Evolutionary conservation across 2,329 filamentous ascomycete species (phyloP).

Genomic region (Tothia fuscella): DNA sequence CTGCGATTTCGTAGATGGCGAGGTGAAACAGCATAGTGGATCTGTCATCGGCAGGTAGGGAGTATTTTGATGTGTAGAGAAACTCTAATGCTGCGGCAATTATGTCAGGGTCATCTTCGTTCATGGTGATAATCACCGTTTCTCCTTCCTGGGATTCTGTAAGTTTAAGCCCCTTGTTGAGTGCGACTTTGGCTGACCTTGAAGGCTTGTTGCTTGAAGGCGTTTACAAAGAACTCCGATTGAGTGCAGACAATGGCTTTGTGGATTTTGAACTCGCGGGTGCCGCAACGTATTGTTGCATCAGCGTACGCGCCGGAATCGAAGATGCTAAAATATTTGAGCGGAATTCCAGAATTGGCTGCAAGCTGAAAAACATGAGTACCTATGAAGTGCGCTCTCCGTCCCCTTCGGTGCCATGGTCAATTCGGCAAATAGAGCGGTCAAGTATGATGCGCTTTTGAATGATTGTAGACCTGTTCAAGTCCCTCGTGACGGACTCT

Average conservation of each 20-base stretch:
- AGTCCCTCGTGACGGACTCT: too few relatives aligned
- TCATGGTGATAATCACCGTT: background rate
- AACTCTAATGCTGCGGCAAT: background rate
- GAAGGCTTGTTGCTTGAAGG: background rate
- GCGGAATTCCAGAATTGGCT: too few relatives aligned
- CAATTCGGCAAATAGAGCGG: too few relatives aligned
- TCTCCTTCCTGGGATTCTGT: background rate
- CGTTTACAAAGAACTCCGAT: slow-evolving; percentile 1
- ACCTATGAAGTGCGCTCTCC: too few relatives aligned
- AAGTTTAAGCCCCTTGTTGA: too few relatives aligned
- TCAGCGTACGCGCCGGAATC: slow-evolving; percentile 1
- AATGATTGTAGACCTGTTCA: too few relatives aligned
- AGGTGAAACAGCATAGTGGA: slow-evolving; percentile 2
- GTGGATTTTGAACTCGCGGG: background rate
- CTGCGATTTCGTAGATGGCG: slow-evolving; percentile 2
- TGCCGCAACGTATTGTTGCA: background rate
- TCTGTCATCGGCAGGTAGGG: background rate
- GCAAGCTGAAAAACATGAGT: too few relatives aligned
- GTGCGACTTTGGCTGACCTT: too few relatives aligned
- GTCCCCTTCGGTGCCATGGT: too few relatives aligned
- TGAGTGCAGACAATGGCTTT: background rate
- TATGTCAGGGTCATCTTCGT: background rate
- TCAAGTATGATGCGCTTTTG: too few relatives aligned
- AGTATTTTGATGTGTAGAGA: slow-evolving; percentile 2
- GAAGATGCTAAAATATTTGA: too few relatives aligned